Evolutionary conservation across 2,329 filamentous ascomycete species (phyloP).

Genomic region (Bertia moriformis): DNA sequence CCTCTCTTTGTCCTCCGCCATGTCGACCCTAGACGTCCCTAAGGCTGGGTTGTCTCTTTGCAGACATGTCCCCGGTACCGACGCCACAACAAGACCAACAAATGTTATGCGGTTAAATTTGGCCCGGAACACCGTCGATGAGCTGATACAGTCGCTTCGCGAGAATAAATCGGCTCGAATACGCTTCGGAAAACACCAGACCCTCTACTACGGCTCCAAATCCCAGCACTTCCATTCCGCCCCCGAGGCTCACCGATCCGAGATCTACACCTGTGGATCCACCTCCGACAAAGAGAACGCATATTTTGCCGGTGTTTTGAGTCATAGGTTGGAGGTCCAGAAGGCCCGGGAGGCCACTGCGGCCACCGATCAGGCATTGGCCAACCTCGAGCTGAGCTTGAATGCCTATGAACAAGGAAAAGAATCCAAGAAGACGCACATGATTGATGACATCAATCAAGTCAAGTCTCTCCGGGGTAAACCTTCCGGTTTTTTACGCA

Average conservation of each 20-base stretch:
- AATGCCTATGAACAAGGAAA: constrained; percentile 43
- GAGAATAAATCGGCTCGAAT: constrained; percentile 24
- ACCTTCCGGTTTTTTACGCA: background rate
- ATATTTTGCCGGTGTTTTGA: constrained; percentile 39
- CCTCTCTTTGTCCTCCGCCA: too few relatives aligned
- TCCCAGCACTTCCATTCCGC: constrained; percentile 35
- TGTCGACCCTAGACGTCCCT: constrained; percentile 20
- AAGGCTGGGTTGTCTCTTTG: constrained; percentile 21
- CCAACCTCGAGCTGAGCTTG: constrained; percentile 41
- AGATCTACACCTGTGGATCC: constrained; percentile 34
- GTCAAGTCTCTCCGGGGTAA: constrained; percentile 14
- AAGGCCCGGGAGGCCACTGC: constrained; percentile 36
- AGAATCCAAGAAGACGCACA: constrained; percentile 36
- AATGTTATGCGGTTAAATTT: constrained; percentile 30
- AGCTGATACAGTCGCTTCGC: constrained; percentile 24
- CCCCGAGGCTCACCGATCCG: constrained; percentile 35
- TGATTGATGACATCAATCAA: constrained; percentile 19
- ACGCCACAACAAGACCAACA: constrained; percentile 12
- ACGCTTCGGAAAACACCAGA: constrained; percentile 30
- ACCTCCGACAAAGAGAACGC: constrained; percentile 25
- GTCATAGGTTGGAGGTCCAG: constrained; percentile 38
- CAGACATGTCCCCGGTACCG: constrained; percentile 12
- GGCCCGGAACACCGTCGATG: constrained; percentile 23
- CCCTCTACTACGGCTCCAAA: constrained; percentile 41
- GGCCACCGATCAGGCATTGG: constrained; percentile 42